Conservation (phyloP, 1,284 basidiomycete genomes). For the Cystobasidium pallidum region DNA sequence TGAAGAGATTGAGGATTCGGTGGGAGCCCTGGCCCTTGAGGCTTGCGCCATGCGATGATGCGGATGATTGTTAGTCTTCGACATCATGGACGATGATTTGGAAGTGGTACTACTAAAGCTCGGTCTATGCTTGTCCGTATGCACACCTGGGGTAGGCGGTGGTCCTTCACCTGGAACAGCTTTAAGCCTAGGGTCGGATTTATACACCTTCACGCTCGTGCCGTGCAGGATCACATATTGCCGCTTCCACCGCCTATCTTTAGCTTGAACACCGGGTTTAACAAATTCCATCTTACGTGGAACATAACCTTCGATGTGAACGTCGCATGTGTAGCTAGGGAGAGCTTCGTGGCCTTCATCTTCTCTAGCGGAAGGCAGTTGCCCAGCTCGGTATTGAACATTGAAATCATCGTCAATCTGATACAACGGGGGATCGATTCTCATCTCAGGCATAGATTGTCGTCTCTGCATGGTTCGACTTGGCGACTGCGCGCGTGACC, state of each 20-base stretch:
- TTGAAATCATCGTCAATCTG: slow-evolving; percentile 55
- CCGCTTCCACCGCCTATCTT: slow-evolving; percentile 87
- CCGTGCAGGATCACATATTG: slow-evolving; percentile 90
- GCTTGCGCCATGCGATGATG: slow-evolving; percentile 45
- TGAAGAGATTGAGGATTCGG: slow-evolving; percentile 13
- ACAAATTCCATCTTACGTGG: slow-evolving; percentile 94
- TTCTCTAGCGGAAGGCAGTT: slow-evolving; percentile 57
- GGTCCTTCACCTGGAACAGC: slow-evolving; percentile 35
- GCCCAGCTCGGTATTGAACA: slow-evolving; percentile 51
- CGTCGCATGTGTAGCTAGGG: slow-evolving; percentile 79
- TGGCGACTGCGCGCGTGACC: slow-evolving; percentile 2
- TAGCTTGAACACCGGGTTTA: slow-evolving; percentile 79
- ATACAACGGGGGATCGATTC: slow-evolving; percentile 57
- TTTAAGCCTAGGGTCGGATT: slow-evolving; percentile 60
- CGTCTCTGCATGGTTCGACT: slow-evolving; percentile 54
- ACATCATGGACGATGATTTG: slow-evolving; percentile 2
- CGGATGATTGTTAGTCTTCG: slow-evolving; percentile 44
- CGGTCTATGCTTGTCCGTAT: slow-evolving; percentile 23
- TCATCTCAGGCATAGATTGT: slow-evolving; percentile 59
- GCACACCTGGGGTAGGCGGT: slow-evolving; percentile 29
- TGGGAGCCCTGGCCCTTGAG: slow-evolving; percentile 27
- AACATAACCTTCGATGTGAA: slow-evolving; percentile 82
- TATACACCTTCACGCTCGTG: slow-evolving; percentile 83
- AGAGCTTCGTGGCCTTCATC: slow-evolving; percentile 82
- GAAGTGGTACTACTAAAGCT: slow-evolving; percentile 27